phyloP scores from a whole-genome alignment of 139 green algal species.

The Chlorella sp. region DNA sequence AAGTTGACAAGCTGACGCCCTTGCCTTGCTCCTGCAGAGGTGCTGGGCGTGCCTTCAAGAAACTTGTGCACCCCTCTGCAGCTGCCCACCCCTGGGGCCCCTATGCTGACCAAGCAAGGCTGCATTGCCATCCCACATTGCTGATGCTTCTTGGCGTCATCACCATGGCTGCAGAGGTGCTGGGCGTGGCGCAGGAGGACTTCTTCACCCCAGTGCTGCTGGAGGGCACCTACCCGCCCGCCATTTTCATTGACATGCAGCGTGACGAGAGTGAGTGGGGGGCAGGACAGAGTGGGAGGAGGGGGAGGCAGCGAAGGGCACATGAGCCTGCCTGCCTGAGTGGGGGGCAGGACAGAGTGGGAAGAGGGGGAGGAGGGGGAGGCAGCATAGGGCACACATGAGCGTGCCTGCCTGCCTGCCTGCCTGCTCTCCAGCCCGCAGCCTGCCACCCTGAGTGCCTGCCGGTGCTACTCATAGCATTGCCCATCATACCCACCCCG shows the following conservation, averaged over 20 bases:
- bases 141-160: not conserved
- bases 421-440: not conserved
- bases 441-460: not conserved
- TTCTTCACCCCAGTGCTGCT: not conserved
- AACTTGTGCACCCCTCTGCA: not conserved
- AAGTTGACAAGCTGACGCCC: no score
- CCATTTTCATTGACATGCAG: conserved; percentile 23
- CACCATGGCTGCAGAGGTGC: conserved; percentile 3
- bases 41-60: not conserved
- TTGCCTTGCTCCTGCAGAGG: not conserved
- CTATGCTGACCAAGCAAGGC: no score
- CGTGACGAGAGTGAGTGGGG: not conserved
- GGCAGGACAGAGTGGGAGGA: no score
- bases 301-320: no score
- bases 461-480: no score
- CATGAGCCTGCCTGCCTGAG: not conserved
- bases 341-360: not conserved
- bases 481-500: not conserved
- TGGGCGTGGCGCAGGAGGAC: not conserved
- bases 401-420: not conserved
- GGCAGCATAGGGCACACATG: not conserved
- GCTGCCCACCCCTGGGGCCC: no score
- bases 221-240: not conserved
- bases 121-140: not conserved
- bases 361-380: no score